These are phyloP conservation scores for Pleurotus cornucopiae DNA, from an alignment of 768 basidiomycete genomes.

Conservation along the genomic window DNA sequence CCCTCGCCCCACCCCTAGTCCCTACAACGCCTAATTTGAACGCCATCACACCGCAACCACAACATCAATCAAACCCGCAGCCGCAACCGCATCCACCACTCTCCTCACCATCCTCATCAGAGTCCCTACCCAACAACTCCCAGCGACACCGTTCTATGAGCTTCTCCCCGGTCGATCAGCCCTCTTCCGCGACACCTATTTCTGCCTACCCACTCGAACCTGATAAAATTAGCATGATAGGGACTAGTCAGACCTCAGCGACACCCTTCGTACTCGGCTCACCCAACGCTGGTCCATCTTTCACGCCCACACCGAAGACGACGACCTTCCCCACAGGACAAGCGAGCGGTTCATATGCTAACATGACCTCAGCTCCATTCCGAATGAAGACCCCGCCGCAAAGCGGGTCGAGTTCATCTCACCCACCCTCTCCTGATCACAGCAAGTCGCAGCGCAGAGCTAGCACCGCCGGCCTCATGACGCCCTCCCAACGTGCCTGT, in stretches of 20 bases:
- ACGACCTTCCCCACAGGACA: neutral
- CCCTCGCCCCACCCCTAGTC: neutral
- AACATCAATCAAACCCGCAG: neutral
- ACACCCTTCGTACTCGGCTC: constrained; percentile 6
- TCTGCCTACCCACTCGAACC: constrained; percentile 15
- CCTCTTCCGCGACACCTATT: constrained; percentile 19
- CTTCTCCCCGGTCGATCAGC: constrained; percentile 22
- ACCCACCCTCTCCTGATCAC: neutral
- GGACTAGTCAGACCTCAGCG: constrained; percentile 10
- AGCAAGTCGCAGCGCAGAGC: neutral
- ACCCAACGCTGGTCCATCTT: neutral
- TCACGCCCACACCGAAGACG: neutral
- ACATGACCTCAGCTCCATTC: neutral
- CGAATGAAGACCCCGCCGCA: neutral
- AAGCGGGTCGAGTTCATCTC: neutral
- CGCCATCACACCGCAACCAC: neutral
- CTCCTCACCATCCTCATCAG: constrained; percentile 29
- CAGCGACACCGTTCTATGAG: constrained; percentile 14
- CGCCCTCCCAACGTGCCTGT: neutral
- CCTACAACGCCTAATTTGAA: neutral
- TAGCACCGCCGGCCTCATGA: neutral
- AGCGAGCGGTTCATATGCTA: neutral
- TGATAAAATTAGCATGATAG: neutral
- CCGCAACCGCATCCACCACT: constrained; percentile 16
- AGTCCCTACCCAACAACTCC: constrained; percentile 18